A percentile compares a stretch with the other conserved stretches of the same genome.
Conservation (phyloP, 306 rosid species). For the Vigna nakashimae region DNA sequence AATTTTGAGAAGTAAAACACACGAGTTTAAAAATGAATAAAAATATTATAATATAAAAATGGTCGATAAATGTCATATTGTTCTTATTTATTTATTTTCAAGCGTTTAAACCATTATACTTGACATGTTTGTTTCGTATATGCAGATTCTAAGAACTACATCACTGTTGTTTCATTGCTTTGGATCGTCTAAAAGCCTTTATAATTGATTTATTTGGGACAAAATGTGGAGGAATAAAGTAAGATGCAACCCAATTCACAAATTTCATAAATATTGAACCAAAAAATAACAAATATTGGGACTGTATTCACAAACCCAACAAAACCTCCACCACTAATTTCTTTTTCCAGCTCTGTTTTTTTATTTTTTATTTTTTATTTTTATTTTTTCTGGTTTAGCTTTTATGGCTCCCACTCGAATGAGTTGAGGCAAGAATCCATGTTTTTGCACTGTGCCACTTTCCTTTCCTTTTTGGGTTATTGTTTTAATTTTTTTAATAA, state of each 20-base stretch:
- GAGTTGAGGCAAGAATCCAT: not conserved
- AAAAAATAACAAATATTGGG: conserved; percentile 44
- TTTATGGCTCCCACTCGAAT: not conserved
- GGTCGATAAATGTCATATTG: not conserved
- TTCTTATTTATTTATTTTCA: not conserved
- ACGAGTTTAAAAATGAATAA: not conserved
- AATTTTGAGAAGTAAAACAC: not conserved
- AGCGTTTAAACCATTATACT: too few relatives aligned
- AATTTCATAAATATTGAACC: conserved; percentile 32
- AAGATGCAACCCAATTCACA: not conserved
- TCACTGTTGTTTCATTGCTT: not conserved
- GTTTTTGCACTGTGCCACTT: not conserved
- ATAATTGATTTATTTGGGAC: not conserved
- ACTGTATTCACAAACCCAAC: conserved; percentile 40
- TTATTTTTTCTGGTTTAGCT: not conserved
- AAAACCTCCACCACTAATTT: not conserved
- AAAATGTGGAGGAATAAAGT: not conserved
- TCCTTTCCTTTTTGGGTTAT: not conserved
- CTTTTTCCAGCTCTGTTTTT: not conserved
- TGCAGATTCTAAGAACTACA: not conserved
- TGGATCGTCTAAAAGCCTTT: not conserved
- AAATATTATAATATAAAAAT: not conserved
- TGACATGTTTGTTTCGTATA: not conserved
- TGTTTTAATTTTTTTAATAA: not conserved
- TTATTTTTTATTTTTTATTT: not conserved